phyloP scores from a whole-genome alignment of 2,329 filamentous ascomycete species.

The Xylariaceae sp. region DNA sequence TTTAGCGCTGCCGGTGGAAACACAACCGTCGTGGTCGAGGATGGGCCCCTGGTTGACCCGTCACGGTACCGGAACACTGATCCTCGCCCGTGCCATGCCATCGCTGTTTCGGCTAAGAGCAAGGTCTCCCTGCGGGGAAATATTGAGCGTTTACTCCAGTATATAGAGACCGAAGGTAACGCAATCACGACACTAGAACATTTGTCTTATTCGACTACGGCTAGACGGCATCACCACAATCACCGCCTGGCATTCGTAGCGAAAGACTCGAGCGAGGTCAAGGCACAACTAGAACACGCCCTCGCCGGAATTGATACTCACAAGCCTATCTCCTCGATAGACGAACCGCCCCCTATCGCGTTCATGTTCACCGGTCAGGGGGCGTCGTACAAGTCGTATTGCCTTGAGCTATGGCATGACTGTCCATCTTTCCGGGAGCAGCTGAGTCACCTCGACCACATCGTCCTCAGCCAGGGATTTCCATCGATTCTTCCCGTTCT shows the following conservation, averaged over 20 bases:
- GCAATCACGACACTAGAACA: slow-evolving; percentile 48
- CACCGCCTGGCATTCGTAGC: slow-evolving; percentile 38
- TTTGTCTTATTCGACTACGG: slow-evolving; percentile 64
- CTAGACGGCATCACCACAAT: slow-evolving; percentile 56
- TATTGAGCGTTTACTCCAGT: slow-evolving; percentile 47
- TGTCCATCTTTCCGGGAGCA: slow-evolving; percentile 1
- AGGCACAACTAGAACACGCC: slow-evolving; percentile 35
- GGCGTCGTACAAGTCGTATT: neutral
- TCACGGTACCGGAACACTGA: neutral
- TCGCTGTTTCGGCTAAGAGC: slow-evolving; percentile 53
- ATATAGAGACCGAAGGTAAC: slow-evolving; percentile 41
- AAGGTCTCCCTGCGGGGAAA: slow-evolving; percentile 55
- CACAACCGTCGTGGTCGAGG: slow-evolving; percentile 20
- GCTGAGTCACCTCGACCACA: neutral
- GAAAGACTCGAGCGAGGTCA: neutral
- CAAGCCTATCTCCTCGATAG: slow-evolving; percentile 16
- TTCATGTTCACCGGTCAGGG: slow-evolving; percentile 27
- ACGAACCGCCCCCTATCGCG: slow-evolving; percentile 30
- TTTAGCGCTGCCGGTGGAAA: slow-evolving; percentile 55
- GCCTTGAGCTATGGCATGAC: slow-evolving; percentile 2
- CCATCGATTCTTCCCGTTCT: slow-evolving; percentile 48
- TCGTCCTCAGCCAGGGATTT: slow-evolving; percentile 38
- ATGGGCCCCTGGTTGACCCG: slow-evolving; percentile 12
- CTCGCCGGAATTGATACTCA: neutral
- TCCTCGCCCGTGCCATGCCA: slow-evolving; percentile 49